Base-by-base conservation (phyloP, 1,139 yeast species). In the Candida dubliniensis region DNA sequence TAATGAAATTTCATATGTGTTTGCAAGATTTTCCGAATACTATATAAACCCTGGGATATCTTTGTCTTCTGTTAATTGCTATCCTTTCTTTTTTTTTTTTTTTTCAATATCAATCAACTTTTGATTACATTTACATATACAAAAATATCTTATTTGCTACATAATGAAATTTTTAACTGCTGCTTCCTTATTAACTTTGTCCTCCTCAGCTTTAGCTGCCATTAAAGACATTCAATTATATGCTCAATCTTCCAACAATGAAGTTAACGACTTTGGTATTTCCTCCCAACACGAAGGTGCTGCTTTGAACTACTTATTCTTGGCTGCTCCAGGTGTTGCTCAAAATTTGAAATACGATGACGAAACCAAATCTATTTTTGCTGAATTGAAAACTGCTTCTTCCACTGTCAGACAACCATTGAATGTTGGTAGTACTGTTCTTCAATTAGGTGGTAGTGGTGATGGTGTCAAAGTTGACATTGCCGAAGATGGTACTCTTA, bases 231-330 rank as follows among this genome's bases (percentile, higher is more conserved):
- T 55, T 30, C 52, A 48, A 40, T 53, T 63, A 23, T 48, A 38
- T 38, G 60, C 54, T 42, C 39, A 53, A 40, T 63, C 75, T 11
- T 55, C 60, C 35, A 49, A 54, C 42, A 42, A 38, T 29, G 53
- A 50, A 12, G 38, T 61, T 40, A 50, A 57, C 51, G 67, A 66
- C 24, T 44, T 58, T 31, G 71, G 68, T 36, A 51, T 76, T 38
- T 47, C 57, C 36, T 52, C 67, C 27, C 50, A 51, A 37, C 84
- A 77, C 56, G 81, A 75, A 60, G 84, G 84, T 58, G 84, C 84
- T 39, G 84, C 76, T 47, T 61, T 77, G 54, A 68, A 74, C 64
- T 77, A 74, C 58, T 56, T 70, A 40, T 69, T 74, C 57, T 53
- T 76, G n/a, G 45, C 38, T 32, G 31, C 36, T n/a, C 13, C n/a